Evolutionary conservation across 495 filamentous ascomycete species (phyloP).

Genomic region (Aspergillus bridgeri): DNA sequence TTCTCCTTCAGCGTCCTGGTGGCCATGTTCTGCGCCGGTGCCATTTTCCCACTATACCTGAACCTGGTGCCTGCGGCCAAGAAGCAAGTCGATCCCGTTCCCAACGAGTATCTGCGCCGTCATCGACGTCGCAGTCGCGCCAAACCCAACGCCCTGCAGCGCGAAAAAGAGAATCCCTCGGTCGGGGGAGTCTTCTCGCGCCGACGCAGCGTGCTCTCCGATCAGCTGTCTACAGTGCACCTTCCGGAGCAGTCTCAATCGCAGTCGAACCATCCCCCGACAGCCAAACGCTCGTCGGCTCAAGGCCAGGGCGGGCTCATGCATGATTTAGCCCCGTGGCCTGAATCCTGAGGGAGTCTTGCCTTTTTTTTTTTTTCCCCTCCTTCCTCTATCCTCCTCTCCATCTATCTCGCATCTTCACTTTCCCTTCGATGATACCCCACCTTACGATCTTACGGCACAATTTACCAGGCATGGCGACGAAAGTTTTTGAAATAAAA

Average conservation of each 20-base stretch:
- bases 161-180: constrained; percentile 36
- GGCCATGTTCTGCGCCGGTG: constrained; percentile 54
- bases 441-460: background rate
- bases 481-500: background rate
- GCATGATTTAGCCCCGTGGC: constrained; percentile 19
- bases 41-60: constrained; percentile 59
- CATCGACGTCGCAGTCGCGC: constrained; percentile 26
- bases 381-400: background rate
- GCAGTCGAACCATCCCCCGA: background rate
- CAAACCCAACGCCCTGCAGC: constrained; percentile 17
- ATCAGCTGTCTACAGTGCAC: constrained; percentile 29
- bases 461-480: background rate
- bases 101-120: constrained; percentile 43
- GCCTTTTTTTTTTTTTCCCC: background rate
- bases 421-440: constrained; percentile 3
- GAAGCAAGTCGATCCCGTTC: constrained; percentile 58
- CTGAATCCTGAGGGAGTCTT: constrained; percentile 5
- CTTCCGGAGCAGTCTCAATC: constrained; percentile 13
- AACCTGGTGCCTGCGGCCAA: constrained; percentile 54
- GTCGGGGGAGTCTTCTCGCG: constrained; percentile 37
- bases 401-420: background rate
- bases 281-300: background rate
- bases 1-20: constrained; percentile 57
- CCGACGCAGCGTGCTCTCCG: constrained; percentile 34
- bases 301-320: constrained; percentile 10